Conservation (phyloP, 441 rosid species). For the Arabidopsis hybrid region DNA sequence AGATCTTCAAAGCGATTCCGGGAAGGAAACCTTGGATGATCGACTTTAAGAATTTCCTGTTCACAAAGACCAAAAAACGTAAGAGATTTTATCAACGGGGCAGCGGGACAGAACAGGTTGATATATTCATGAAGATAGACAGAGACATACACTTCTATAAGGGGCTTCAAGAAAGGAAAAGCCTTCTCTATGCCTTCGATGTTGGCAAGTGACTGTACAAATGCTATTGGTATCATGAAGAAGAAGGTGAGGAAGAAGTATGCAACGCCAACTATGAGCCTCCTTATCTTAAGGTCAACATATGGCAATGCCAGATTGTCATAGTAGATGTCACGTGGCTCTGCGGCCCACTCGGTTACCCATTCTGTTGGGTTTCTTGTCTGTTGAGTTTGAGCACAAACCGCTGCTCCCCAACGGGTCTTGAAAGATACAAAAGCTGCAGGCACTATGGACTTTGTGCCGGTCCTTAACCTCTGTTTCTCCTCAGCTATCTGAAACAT, state of each 20-base stretch:
- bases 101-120: background rate
- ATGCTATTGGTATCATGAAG: slow-evolving; percentile 95
- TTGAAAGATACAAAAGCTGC: slow-evolving; percentile 95
- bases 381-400: slow-evolving; percentile 98
- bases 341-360: slow-evolving; percentile 99
- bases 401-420: slow-evolving; percentile 94
- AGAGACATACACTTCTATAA: slow-evolving; percentile 82
- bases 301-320: slow-evolving; percentile 87
- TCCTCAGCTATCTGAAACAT: slow-evolving; percentile 68
- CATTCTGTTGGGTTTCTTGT: slow-evolving; percentile 86
- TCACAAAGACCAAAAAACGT: background rate
- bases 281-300: slow-evolving; percentile 80
- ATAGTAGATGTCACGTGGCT: slow-evolving; percentile 92
- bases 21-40: slow-evolving; percentile 95
- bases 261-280: slow-evolving; percentile 69
- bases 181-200: slow-evolving; percentile 90
- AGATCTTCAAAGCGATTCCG: slow-evolving; percentile 90
- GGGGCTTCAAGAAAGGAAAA: slow-evolving; percentile 70
- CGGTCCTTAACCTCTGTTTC: slow-evolving; percentile 60
- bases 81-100: slow-evolving; percentile 19
- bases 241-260: slow-evolving; percentile 96
- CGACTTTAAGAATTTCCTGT: slow-evolving; percentile 72
- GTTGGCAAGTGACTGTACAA: slow-evolving; percentile 95
- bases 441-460: slow-evolving; percentile 72
- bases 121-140: slow-evolving; percentile 6